Percentiles rank a stretch among this genome's conserved stretches.
Evolutionary conservation across 2,329 filamentous ascomycete species (phyloP).

Genomic region (Thelonectria discophora): DNA sequence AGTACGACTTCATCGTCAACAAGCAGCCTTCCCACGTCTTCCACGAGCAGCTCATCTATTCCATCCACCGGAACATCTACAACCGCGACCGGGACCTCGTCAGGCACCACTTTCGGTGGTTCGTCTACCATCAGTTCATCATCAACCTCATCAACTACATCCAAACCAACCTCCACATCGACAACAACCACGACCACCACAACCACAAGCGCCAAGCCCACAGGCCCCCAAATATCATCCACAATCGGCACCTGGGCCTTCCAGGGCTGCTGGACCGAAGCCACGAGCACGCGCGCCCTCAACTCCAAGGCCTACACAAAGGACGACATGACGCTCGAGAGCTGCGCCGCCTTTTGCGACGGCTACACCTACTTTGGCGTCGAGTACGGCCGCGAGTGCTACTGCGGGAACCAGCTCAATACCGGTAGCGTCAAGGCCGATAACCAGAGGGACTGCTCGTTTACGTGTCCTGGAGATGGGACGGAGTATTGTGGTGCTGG

Average conservation of each 20-base stretch:
- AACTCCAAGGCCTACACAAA: slow-evolving; percentile 40
- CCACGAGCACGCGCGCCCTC: slow-evolving; percentile 44
- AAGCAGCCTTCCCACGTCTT: neutral
- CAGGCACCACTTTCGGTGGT: neutral
- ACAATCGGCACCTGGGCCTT: slow-evolving; percentile 43
- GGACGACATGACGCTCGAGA: slow-evolving; percentile 49
- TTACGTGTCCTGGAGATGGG: slow-evolving; percentile 45
- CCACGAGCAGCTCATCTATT: neutral
- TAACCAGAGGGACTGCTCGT: slow-evolving; percentile 47
- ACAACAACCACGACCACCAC: slow-evolving; percentile 8
- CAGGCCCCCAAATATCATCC: slow-evolving; percentile 39
- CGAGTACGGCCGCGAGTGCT: slow-evolving; percentile 52
- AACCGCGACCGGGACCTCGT: neutral
- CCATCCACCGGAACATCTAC: neutral
- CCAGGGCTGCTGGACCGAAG: slow-evolving; percentile 52
- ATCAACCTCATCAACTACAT: slow-evolving; percentile 4
- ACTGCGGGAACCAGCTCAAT: slow-evolving; percentile 48
- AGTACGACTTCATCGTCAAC: neutral
- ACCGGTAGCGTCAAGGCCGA: slow-evolving; percentile 39
- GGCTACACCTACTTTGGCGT: slow-evolving; percentile 45
- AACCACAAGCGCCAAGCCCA: slow-evolving; percentile 30
- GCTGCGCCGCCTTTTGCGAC: slow-evolving; percentile 44
- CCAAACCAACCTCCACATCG: slow-evolving; percentile 6
- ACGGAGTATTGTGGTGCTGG: slow-evolving; percentile 49
- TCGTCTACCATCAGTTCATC: neutral